phyloP scores from a whole-genome alignment of 257 asterid genomes.

The Oldenlandia corymbosa region DNA sequence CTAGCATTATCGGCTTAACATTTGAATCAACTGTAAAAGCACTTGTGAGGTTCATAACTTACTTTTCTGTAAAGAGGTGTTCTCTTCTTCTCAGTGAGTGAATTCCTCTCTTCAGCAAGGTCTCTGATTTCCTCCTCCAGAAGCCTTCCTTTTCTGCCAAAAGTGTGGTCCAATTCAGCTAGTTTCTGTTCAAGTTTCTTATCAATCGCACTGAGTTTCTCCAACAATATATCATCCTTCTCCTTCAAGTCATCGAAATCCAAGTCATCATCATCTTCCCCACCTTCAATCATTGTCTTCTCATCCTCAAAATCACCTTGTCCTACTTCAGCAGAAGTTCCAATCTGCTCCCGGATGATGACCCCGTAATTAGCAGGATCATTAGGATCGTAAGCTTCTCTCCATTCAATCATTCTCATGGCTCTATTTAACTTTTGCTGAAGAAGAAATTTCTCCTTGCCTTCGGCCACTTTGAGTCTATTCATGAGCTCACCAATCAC shows the following conservation, averaged over 20 bases:
- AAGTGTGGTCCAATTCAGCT: constrained; percentile 76
- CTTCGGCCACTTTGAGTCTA: constrained; percentile 81
- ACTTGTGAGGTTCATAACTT: constrained; percentile 22
- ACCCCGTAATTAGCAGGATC: constrained; percentile 76
- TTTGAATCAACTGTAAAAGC: not conserved
- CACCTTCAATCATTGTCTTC: constrained; percentile 35
- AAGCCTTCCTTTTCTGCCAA: constrained; percentile 79
- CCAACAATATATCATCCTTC: constrained; percentile 65
- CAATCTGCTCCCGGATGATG: constrained; percentile 47
- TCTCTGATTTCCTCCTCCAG: constrained; percentile 90
- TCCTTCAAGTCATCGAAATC: constrained; percentile 81
- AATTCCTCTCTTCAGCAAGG: constrained; percentile 95
- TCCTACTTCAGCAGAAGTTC: constrained; percentile 46
- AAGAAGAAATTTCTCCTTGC: constrained; percentile 77
- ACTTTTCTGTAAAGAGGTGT: constrained; percentile 82
- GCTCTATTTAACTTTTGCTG: constrained; percentile 91
- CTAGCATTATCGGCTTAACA: not conserved
- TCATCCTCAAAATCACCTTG: constrained; percentile 49
- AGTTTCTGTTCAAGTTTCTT: constrained; percentile 67
- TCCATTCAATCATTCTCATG: constrained; percentile 60
- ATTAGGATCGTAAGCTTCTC: constrained; percentile 77
- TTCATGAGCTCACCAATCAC: constrained; percentile 89
- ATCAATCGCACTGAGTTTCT: constrained; percentile 69
- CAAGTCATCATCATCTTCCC: constrained; percentile 38
- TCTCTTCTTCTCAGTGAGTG: constrained; percentile 80